Base-by-base conservation (phyloP, 2,329 filamentous ascomycete genomes). In the Elsinoe ampelina region DNA sequence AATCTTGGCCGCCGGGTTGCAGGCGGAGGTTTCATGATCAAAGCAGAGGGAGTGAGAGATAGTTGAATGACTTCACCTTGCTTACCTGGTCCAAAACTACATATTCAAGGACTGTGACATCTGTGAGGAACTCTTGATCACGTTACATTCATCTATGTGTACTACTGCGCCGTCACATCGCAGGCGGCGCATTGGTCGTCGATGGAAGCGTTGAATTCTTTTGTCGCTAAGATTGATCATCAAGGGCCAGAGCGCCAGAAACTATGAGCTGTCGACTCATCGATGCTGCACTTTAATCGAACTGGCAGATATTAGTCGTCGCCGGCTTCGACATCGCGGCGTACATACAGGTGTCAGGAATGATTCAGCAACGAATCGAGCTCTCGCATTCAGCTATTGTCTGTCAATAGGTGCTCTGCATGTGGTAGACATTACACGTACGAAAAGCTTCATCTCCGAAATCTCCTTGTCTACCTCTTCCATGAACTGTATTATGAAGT, bases 381-480 rank as follows among this genome's bases (percentile, higher is more conserved):
- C 93, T 74, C 93, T 82, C 57, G 93, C 91, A 71, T 98, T 98
- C 71, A 98, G 78, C 92, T 96, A 67, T 12, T 55, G 35, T 55
- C 17, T 57, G 67, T 75, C 63, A 76, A 68, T 60, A 61, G 65
- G 13, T 12, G 43, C 17, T 12, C 35, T 20, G 34, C 17, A 11
- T 22, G 6, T 10, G 4, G 7, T 5, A 34, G 26, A 12, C 22
- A 20, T 6, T 17, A 19, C 20, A 78, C 89, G 64, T 81, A 96
- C 92, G 73, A 98, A 98, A 67, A 98, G 86, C 81, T 98, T 98
- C 93, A 98, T 97, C 76, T 98, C 95, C 2, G 93, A 97, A 59
- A 98, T 98, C 73, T 98, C 93, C 79, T 98, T 98, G 73, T 98
- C 95, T 3, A 98, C 95, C 72, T 98, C 93, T 73, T 98, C 92